Percentiles rank a stretch among this genome's conserved stretches.
Conservation (phyloP, 257 asterid genomes). For the Solanum tacnaense region DNA sequence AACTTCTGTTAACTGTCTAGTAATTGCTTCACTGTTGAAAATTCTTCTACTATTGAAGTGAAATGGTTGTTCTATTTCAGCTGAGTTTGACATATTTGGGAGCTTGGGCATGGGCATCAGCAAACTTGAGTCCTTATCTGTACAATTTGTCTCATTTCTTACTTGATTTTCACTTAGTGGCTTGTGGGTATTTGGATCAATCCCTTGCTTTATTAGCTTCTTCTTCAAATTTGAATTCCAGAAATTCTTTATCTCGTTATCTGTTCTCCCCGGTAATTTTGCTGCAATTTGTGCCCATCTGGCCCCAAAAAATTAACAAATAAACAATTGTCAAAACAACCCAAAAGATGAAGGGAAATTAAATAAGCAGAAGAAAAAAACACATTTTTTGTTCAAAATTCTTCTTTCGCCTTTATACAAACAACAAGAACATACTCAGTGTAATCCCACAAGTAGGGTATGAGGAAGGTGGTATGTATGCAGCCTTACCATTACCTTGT, state of each 20-base stretch:
- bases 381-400: not conserved
- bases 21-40: not conserved
- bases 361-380: not conserved
- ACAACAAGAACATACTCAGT: not conserved
- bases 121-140: slow-evolving; percentile 14
- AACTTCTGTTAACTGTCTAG: slow-evolving; percentile 1
- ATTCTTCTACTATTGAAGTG: not conserved
- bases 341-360: not conserved
- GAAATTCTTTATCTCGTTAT: slow-evolving; percentile 79
- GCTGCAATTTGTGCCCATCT: slow-evolving; percentile 95
- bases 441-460: not conserved
- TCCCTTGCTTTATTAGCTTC: slow-evolving; percentile 68
- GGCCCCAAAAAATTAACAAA: not conserved
- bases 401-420: not conserved
- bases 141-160: slow-evolving; percentile 11
- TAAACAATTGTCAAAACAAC: not conserved
- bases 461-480: not conserved
- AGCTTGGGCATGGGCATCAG: slow-evolving; percentile 9
- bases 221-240: slow-evolving; percentile 79
- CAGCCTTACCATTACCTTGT: not conserved
- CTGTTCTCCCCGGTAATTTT: slow-evolving; percentile 81
- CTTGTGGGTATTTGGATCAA: slow-evolving; percentile 73
- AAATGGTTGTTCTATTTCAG: slow-evolving; percentile 6
- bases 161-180: slow-evolving; percentile 16
- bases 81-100: slow-evolving; percentile 17